Percentiles rank a stretch among this genome's conserved stretches.
phyloP scores from a whole-genome alignment of 2,329 filamentous ascomycete genomes.

The Eutypella sp. region DNA sequence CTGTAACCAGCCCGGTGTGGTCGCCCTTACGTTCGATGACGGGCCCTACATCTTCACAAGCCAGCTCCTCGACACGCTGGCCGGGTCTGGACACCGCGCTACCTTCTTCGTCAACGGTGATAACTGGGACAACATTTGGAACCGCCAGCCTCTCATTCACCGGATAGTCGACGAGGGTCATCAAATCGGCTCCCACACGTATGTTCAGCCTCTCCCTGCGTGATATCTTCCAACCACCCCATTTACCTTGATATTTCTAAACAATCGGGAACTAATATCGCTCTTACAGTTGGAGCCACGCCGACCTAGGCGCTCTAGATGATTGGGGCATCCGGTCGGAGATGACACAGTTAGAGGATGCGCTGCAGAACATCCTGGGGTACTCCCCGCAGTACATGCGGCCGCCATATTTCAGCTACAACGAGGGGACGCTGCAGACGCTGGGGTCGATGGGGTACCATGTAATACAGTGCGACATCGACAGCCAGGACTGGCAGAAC shows the following conservation, averaged over 20 bases:
- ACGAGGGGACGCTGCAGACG: constrained; percentile 24
- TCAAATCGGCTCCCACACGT: constrained; percentile 46
- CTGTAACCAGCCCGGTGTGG: constrained; percentile 12
- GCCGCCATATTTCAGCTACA: constrained; percentile 41
- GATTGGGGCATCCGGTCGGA: constrained; percentile 32
- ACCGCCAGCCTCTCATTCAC: constrained; percentile 20
- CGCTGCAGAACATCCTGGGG: constrained; percentile 41
- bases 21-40: constrained; percentile 24
- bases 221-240: too few relatives aligned
- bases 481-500: constrained; percentile 40
- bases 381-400: constrained; percentile 49
- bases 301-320: constrained; percentile 36
- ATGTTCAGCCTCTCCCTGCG: constrained; percentile 1
- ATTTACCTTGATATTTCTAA: too few relatives aligned
- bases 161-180: constrained; percentile 37
- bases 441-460: constrained; percentile 44
- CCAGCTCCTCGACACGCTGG: constrained; percentile 14
- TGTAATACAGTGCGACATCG: constrained; percentile 39
- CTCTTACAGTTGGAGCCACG: constrained; percentile 38
- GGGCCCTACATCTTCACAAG: constrained; percentile 19
- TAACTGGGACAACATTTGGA: constrained; percentile 37
- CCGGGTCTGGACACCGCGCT: constrained; percentile 8
- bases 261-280: neutral
- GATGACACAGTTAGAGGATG: constrained; percentile 42
- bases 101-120: constrained; percentile 32